Evolutionary conservation across 805 yeast genomes (phyloP).

Genomic region (Komagataella populi): DNA sequence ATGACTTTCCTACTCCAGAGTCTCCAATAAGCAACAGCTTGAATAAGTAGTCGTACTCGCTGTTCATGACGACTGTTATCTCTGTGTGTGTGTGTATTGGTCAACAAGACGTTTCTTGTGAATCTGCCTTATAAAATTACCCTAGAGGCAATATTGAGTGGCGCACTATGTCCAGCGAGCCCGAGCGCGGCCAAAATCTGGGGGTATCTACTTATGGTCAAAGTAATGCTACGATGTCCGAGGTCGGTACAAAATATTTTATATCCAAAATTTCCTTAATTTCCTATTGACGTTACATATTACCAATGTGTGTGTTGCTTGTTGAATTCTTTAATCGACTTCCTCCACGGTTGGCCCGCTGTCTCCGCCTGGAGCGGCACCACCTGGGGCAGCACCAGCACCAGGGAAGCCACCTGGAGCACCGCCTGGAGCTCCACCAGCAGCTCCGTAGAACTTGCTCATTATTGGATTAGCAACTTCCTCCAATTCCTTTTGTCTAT

Average conservation of each 20-base stretch:
- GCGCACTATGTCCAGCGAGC: not conserved
- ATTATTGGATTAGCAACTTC: conserved; percentile 83
- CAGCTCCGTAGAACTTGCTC: conserved; percentile 83
- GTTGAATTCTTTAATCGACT: conserved; percentile 24
- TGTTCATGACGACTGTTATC: conserved; percentile 40
- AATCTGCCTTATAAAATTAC: not conserved
- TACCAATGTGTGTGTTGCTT: conserved; percentile 3
- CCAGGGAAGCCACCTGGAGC: conserved; percentile 39
- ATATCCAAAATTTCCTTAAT: not conserved
- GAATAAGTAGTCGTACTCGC: conserved; percentile 96
- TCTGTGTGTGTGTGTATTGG: not conserved
- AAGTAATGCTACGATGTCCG: not conserved
- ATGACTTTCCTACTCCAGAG: conserved; percentile 97
- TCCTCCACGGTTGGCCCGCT: conserved; percentile 40
- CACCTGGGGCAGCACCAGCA: conserved; percentile 40
- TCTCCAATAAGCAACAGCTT: conserved; percentile 93
- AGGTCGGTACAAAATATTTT: not conserved
- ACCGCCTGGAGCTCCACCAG: conserved; percentile 50
- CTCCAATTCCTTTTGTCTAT: conserved; percentile 86
- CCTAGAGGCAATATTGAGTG: not conserved
- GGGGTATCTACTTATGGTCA: not conserved
- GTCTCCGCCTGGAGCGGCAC: conserved; percentile 28
- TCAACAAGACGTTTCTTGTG: not conserved
- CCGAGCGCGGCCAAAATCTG: not conserved
- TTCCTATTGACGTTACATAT: not conserved